phyloP scores from a whole-genome alignment of 345 rosid genomes.

The Boechera stricta region DNA sequence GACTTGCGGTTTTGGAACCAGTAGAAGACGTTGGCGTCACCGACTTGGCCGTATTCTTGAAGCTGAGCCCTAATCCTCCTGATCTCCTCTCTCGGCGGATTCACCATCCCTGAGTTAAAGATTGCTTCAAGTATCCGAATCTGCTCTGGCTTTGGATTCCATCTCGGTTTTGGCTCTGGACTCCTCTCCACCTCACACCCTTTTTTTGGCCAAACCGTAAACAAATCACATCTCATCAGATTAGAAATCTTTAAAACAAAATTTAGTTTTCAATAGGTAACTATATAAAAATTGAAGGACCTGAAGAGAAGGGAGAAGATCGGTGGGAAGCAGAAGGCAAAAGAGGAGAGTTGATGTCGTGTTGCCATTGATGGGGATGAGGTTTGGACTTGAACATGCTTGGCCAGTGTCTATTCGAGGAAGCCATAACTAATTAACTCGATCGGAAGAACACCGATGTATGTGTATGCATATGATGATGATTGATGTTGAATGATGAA shows the following conservation, averaged over 20 bases:
- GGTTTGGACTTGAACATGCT: slow-evolving; percentile 99
- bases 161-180: slow-evolving; percentile 97
- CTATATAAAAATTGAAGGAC: slow-evolving; percentile 19
- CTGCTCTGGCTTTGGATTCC: slow-evolving; percentile 99
- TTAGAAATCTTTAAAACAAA: slow-evolving; percentile 9
- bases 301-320: slow-evolving; percentile 51
- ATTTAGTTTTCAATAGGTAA: slow-evolving; percentile 1
- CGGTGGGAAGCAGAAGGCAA: slow-evolving; percentile 61
- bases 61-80: slow-evolving; percentile 86
- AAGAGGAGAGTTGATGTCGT: slow-evolving; percentile 78
- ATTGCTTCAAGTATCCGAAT: slow-evolving; percentile 92
- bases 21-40: slow-evolving; percentile 96
- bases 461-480: slow-evolving; percentile 27
- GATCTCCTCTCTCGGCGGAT: slow-evolving; percentile 98
- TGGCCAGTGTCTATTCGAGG: slow-evolving; percentile 99
- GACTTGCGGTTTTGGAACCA: slow-evolving; percentile 99
- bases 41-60: slow-evolving; percentile 97
- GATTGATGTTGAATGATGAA: slow-evolving; percentile 29
- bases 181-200: slow-evolving; percentile 85
- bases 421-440: slow-evolving; percentile 68
- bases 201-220: background rate
- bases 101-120: slow-evolving; percentile 98
- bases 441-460: slow-evolving; percentile 34
- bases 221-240: slow-evolving; percentile 19
- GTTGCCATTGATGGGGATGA: slow-evolving; percentile 83